Evolutionary conservation across 2,329 filamentous ascomycete genomes (phyloP).

Genomic region (Capronia coronata): DNA sequence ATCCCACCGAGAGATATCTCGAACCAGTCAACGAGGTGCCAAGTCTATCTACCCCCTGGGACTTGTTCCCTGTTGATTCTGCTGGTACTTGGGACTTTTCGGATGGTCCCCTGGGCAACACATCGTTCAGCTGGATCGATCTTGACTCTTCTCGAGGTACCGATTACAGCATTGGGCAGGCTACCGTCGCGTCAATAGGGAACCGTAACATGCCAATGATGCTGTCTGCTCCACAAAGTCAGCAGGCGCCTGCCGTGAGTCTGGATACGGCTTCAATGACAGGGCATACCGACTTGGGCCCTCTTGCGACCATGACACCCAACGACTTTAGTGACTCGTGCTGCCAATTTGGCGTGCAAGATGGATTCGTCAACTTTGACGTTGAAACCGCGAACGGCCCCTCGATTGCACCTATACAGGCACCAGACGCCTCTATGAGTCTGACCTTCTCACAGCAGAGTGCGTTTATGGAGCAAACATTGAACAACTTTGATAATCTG

Average conservation of each 20-base stretch:
- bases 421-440: not conserved
- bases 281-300: constrained; percentile 2
- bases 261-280: constrained; percentile 6
- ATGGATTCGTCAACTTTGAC: constrained; percentile 7
- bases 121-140: constrained; percentile 22
- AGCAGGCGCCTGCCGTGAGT: constrained; percentile 2
- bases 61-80: constrained; percentile 14
- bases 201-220: constrained; percentile 1
- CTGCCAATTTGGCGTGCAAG: constrained; percentile 4
- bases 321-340: not conserved
- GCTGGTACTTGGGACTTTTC: constrained; percentile 24
- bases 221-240: not conserved
- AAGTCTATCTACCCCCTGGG: constrained; percentile 6
- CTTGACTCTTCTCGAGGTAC: constrained; percentile 19
- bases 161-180: constrained; percentile 22
- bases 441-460: not conserved
- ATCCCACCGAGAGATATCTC: constrained; percentile 3
- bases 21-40: constrained; percentile 13
- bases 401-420: not conserved
- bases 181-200: constrained; percentile 17
- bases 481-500: not conserved
- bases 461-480: not conserved
- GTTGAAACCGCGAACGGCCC: not conserved
- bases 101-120: constrained; percentile 15
- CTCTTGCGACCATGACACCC: not conserved